Base-by-base conservation (phyloP, 2,329 filamentous ascomycete species). In the Penicillium janthinellum region DNA sequence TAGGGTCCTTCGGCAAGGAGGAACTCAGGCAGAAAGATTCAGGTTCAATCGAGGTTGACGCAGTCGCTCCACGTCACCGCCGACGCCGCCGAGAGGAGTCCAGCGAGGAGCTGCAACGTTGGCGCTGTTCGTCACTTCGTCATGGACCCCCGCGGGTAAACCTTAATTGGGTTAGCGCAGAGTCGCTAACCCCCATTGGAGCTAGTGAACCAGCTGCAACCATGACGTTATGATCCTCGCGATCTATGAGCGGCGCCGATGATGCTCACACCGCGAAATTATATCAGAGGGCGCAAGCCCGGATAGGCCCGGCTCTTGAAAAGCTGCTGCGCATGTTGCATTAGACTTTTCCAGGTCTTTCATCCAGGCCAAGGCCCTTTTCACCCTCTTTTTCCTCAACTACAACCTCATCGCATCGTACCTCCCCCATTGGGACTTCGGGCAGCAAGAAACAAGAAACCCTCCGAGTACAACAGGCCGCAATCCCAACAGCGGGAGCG, bases 171-270 rank as follows among this genome's bases (percentile, higher is more conserved):
- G 1, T 39, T 72, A 71, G 65, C 14, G 47, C 2, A 1, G 44
- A 58, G 62, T 65, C 34, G 53, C 71, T 71, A 73, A 60, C 67
- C 50, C 54, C 51, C 20, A 20, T 61, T 35, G 34, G 52, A 58
- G 69, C 57, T 67, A 69, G 68, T 59, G 57, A 56, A 59, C 59
- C 56, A 52, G 52, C 61, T 66, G 62, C 65, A 70, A 70, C 59
- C 51, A 75, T 75, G 73, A 75, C 73, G 72, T 74, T 66, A 69
- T 71, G 68, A 73, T 70, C 64, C 57, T 65, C 60, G 47, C 58
- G 64, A 60, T 56, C 63, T 61, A 58, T 58, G 58, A 59, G 39
- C 51, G 41, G 11, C 25, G 50, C 47, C 41, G 56, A 60, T 59
- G 52, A 62, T 63, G 62, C 53, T 25, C 57, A 64, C 50, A 56